A percentile compares a stretch with the other conserved stretches of the same genome.
Evolutionary conservation across 768 basidiomycete species (phyloP).

Genomic region (Pisolithus sp.): DNA sequence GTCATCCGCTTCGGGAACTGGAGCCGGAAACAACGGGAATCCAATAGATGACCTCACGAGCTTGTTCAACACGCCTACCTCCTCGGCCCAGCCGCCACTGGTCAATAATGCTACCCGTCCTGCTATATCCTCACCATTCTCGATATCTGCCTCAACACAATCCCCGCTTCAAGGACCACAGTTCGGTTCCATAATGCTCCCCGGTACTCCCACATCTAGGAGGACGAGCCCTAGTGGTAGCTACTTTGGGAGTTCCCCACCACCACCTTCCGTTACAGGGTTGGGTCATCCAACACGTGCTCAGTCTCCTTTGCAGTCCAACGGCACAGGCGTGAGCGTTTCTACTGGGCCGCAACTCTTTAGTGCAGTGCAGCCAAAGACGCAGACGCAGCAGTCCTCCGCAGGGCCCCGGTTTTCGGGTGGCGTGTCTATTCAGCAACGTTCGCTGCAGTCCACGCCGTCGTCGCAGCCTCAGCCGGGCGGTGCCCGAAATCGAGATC

Average conservation of each 20-base stretch:
- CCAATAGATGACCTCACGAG: slow-evolving; percentile 54
- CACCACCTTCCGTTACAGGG: not conserved
- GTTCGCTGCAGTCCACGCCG: not conserved
- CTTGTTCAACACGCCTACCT: slow-evolving; percentile 38
- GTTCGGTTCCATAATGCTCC: slow-evolving; percentile 38
- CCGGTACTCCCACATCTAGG: slow-evolving; percentile 31
- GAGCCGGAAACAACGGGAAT: slow-evolving; percentile 14
- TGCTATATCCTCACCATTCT: slow-evolving; percentile 13
- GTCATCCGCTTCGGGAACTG: slow-evolving; percentile 9
- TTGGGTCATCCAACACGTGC: slow-evolving; percentile 5
- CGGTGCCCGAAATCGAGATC: slow-evolving; percentile 52
- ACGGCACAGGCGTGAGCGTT: not conserved
- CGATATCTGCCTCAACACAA: slow-evolving; percentile 6
- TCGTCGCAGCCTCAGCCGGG: slow-evolving; percentile 18
- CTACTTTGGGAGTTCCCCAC: slow-evolving; percentile 6
- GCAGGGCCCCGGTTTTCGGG: not conserved
- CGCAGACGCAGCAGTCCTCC: slow-evolving; percentile 7
- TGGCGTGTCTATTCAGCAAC: not conserved
- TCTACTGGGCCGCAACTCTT: slow-evolving; percentile 5
- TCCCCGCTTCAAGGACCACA: slow-evolving; percentile 13
- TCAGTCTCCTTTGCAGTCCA: slow-evolving; percentile 1
- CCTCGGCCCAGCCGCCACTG: slow-evolving; percentile 10
- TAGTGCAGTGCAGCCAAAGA: slow-evolving; percentile 13
- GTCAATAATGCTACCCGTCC: slow-evolving; percentile 26
- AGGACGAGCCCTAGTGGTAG: slow-evolving; percentile 10